Evolutionary conservation across 1,284 basidiomycete species (phyloP), one percentile per base, ranked within the genome.

Genomic region (Heterobasidion irregulare): DNA sequence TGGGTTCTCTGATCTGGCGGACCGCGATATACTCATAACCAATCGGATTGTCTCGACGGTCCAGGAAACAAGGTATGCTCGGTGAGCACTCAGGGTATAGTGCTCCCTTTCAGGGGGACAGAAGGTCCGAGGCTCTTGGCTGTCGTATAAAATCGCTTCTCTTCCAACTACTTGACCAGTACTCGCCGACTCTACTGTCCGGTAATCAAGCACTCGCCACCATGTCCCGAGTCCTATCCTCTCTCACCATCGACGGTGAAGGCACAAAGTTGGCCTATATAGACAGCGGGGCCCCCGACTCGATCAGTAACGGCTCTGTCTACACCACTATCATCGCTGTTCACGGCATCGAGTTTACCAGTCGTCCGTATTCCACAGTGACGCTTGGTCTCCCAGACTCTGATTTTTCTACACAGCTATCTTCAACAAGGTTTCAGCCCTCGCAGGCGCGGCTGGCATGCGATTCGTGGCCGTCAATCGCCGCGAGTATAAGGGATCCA

Each of bases 381-480:
- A 18, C 10, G 6, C 13, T 44, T 36, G 18, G 6, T 36, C 10
- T 19, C 8, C n/a, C 13, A 2, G 10, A 26, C n/a, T 32, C 12
- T 32, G 5, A n/a, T 15, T 6, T 12, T 3, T 35, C 18, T 15
- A 15, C 12, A 10, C 35, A 44, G 35, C n/a, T 32, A 41, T 18
- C 2, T 52, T 52, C 41, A n/a, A 38, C 9, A 52, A 19, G 41
- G 32, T 43, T 9, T 19, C 41, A 18, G 41, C 10, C n/a, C n/a
- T 19, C 38, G 35, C 36, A 6, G 13, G 12, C 36, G 38, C 41
- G 6, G 16, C 13, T 16, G 18, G 26, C 16, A 6, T 50, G 35
- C 62, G 63, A 8, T 50, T 65, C n/a, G 63, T 65, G 16, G 55
- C 61, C 19, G 52, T 64, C 50, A 62, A 61, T 36, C 57, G 63